Percentiles rank a stretch among this genome's conserved stretches.
Evolutionary conservation across 257 asterid genomes (phyloP).

Genomic region (Solanum lycopersicoides): DNA sequence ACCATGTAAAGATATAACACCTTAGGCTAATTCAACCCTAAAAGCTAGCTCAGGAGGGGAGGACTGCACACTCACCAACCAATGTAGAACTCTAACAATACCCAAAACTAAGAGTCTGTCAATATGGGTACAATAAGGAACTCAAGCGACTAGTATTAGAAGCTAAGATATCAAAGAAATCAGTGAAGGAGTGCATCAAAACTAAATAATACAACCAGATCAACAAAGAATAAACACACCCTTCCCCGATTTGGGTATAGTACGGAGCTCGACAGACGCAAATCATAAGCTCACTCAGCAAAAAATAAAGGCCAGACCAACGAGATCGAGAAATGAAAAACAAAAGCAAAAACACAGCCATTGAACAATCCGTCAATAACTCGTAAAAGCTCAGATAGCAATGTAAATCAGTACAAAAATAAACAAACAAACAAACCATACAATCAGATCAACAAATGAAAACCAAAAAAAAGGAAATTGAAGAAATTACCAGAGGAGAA

Average conservation of each 20-base stretch:
- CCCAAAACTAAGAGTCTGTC: background rate
- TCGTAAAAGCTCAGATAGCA: background rate
- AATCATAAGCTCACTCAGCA: background rate
- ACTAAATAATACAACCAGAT: background rate
- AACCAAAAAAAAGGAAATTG: background rate
- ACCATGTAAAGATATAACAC: background rate
- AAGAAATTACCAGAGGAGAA: conserved; percentile 23
- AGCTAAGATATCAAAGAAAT: background rate
- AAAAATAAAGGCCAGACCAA: background rate
- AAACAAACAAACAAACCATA: background rate
- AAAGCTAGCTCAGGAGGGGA: background rate
- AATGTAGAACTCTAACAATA: background rate
- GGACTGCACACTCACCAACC: background rate
- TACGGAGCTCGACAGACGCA: background rate
- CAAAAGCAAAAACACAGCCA: background rate
- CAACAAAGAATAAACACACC: background rate
- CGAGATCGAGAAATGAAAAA: background rate
- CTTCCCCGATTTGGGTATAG: background rate
- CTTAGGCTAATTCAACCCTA: background rate
- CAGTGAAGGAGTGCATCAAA: background rate
- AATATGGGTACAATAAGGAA: background rate
- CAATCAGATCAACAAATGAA: background rate
- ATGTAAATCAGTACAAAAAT: background rate
- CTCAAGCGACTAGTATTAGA: background rate
- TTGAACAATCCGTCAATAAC: background rate